Evolutionary conservation across 176 grass and related monocot genomes (phyloP), one percentile per base, ranked within the genome.

Genomic region (Rhynchospora tenuis): DNA sequence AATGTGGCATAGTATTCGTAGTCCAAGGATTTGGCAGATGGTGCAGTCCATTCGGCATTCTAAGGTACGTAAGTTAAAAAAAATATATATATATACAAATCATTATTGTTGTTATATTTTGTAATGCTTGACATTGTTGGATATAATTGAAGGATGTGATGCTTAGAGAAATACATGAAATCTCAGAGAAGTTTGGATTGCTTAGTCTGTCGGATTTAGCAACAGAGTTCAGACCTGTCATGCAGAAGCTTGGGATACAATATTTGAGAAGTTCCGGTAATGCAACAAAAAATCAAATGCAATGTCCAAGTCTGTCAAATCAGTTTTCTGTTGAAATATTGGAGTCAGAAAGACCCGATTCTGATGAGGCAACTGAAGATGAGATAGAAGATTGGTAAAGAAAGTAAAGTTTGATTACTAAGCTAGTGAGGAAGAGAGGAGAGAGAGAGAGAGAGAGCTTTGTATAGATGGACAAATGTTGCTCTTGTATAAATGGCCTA

Each of bases 1-100:
- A 84, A 93, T 92, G 77, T 98, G 96, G 96, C 96, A 98, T 79
- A 90, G 92, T 75, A 95, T 98, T 66, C 87, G 93, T 50, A 89
- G 88, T 68, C 96, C 91, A 7, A 93, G 74, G 86, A 61, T 93
- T 81, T 95, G 96, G 96, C 91, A 93, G 84, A 89, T 85, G 62
- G 93, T 92, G 28, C 89, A 87, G n/a, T 89, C 89, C 66, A 77
- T 83, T 80, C 84, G 88, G 42, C 81, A 87, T 79, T 91, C 64
- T 61, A 93, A 94, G 92, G 96, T 98, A 89, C 74, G 68, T 83
- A 45, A 59, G 38, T 47, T 19, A 5, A 75, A 73, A 61, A 38
- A 33, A 38, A 38, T n/a, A n/a, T n/a, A n/a, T n/a, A n/a, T n/a
- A 38, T 47, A 27, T 74, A 20, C 12, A 45, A 38, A 38, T 38